phyloP scores from a whole-genome alignment of 805 yeast genomes.

The Cyberlindnera japonica region DNA sequence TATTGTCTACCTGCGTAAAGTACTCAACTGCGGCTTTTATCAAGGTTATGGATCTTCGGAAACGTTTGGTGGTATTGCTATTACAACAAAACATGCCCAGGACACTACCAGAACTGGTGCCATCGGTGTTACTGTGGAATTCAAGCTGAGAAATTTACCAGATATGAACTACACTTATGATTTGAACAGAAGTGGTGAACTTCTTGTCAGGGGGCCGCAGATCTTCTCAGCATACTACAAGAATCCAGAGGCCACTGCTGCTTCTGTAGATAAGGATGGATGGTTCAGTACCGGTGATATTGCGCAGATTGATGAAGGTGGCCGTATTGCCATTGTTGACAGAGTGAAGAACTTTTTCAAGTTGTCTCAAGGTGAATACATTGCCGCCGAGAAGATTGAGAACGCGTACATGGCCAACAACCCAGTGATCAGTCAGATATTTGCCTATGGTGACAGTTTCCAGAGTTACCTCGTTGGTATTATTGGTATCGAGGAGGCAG shows the following conservation, averaged over 20 bases:
- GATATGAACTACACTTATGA: conserved; percentile 50
- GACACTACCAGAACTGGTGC: conserved; percentile 58
- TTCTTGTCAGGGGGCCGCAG: conserved; percentile 63
- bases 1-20: conserved; percentile 56
- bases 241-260: conserved; percentile 50
- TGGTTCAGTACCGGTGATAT: conserved; percentile 72
- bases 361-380: conserved; percentile 61
- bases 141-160: conserved; percentile 60
- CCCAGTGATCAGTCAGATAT: conserved; percentile 50
- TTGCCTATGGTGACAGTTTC: conserved; percentile 61
- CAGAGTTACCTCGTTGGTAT: conserved; percentile 56
- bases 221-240: conserved; percentile 54
- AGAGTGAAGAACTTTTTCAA: conserved; percentile 80
- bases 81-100: conserved; percentile 42
- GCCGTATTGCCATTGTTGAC: conserved; percentile 61
- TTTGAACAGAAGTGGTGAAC: conserved; percentile 52
- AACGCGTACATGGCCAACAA: conserved; percentile 53
- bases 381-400: conserved; percentile 75
- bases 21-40: conserved; percentile 47
- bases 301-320: conserved; percentile 46
- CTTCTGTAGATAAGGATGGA: conserved; percentile 51
- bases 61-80: conserved; percentile 58
- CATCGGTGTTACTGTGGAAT: conserved; percentile 50
- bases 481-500: conserved; percentile 54
- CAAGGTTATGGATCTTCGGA: conserved; percentile 83